Conservation (phyloP, 805 yeast genomes). For the Isabelozyma gotoi region DNA sequence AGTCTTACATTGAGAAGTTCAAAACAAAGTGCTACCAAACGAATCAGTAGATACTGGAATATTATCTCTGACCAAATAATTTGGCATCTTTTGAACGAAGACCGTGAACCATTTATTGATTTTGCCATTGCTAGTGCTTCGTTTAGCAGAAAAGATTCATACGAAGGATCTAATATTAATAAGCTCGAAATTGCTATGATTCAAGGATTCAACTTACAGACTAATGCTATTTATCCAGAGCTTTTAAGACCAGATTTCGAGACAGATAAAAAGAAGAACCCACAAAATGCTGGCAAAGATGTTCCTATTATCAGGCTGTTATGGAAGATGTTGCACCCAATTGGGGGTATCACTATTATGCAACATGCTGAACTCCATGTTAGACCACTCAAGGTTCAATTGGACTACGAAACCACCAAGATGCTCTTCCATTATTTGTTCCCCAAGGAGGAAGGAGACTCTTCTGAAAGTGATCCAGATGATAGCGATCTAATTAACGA, state of each 20-base stretch:
- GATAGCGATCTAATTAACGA: constrained; percentile 8
- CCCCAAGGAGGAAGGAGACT: constrained; percentile 45
- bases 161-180: constrained; percentile 69
- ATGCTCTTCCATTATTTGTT: constrained; percentile 67
- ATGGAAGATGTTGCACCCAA: constrained; percentile 84
- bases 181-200: constrained; percentile 57
- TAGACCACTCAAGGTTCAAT: constrained; percentile 66
- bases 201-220: constrained; percentile 66
- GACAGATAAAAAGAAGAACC: constrained; percentile 10
- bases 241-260: constrained; percentile 53
- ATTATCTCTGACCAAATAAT: constrained; percentile 62
- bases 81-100: constrained; percentile 64
- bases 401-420: constrained; percentile 71
- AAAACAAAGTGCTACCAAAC: constrained; percentile 16
- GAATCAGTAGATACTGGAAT: constrained; percentile 21
- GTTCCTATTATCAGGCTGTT: constrained; percentile 28
- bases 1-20: constrained; percentile 23
- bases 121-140: constrained; percentile 61
- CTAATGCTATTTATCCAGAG: constrained; percentile 64
- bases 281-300: constrained; percentile 5
- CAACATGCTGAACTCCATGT: constrained; percentile 58
- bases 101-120: constrained; percentile 65
- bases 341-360: constrained; percentile 89
- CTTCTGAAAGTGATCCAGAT: constrained; percentile 7
- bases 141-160: constrained; percentile 60